Evolutionary conservation across 2,329 filamentous ascomycete genomes (phyloP), one percentile per base, ranked within the genome.

Genomic region (Talaromyces sp.): DNA sequence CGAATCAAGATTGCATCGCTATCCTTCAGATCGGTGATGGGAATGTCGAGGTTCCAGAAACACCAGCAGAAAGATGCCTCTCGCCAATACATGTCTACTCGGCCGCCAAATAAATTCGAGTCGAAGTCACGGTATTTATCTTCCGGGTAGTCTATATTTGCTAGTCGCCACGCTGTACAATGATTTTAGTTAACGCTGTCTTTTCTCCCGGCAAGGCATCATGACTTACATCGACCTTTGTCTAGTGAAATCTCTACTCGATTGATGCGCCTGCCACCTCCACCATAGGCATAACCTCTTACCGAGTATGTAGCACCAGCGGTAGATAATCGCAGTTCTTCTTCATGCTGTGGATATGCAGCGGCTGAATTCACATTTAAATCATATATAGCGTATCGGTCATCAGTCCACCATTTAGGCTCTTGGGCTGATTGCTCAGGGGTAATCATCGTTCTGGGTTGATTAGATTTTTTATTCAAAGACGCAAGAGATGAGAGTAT

Each of bases 381-480:
- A 67, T 96, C 92, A 71, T 96, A 96, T 62, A 97, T 96, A 21
- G 91, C 91, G 69, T 96, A 96, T 62, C 90, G 83, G 64, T 96
- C 92, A 70, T 97, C 92, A 67, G 80, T 88, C 92, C 92, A 97
- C 78, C 87, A 90, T 24, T 88, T 84, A 0, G 86, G 84, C 57
- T 92, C 80, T 63, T 88, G 84, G 61, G 90, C 88, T 70, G 88
- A 87, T 66, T 61, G 55, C 10, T 96, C 91, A 0, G 92, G 91
- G 11, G 87, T 88, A 17, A 96, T 82, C 83, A 87, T 92, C 0
- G 91, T 96, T 6, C 79, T 82, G 58, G 17, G 19, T 27, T 19
- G 35, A 51, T 10, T 6, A 62, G 62, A 63, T 26, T 64, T 62
- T n/a, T 32, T 59, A 9, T 9, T 26, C 12, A 53, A 24, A 31